Evolutionary conservation across 2,329 filamentous ascomycete species (phyloP).

Genomic region (Colletotrichum navitas): DNA sequence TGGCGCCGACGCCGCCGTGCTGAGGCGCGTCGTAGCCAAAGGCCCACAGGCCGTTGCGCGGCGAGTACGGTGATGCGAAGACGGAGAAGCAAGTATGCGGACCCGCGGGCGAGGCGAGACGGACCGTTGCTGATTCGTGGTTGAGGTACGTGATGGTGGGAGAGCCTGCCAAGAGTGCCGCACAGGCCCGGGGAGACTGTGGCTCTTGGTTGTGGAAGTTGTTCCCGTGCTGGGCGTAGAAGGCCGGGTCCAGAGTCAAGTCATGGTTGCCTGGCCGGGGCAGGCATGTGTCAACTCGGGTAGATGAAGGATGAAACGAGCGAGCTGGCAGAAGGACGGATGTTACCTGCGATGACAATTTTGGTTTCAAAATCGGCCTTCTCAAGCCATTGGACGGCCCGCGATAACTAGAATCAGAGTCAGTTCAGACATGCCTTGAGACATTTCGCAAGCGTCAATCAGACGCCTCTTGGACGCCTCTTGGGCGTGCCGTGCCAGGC

Average conservation of each 20-base stretch:
- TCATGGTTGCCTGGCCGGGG: constrained; percentile 77
- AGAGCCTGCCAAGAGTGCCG: constrained; percentile 65
- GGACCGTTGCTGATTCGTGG: constrained; percentile 67
- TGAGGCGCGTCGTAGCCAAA: constrained; percentile 69
- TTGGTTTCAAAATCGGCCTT: constrained; percentile 76
- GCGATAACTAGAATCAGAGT: constrained; percentile 60
- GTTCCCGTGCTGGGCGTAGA: constrained; percentile 66
- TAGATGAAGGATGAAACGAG: neutral
- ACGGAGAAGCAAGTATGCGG: constrained; percentile 73
- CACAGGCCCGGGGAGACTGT: constrained; percentile 67
- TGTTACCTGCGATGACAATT: constrained; percentile 75
- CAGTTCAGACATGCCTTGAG: neutral
- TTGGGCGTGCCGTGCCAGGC: neutral
- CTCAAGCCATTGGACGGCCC: constrained; percentile 75
- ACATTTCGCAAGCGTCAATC: neutral
- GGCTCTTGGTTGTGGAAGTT: constrained; percentile 68
- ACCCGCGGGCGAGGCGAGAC: constrained; percentile 65
- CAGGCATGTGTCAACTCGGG: neutral
- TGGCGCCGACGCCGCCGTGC: constrained; percentile 39
- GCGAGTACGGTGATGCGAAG: constrained; percentile 79
- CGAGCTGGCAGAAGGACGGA: neutral
- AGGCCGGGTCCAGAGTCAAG: constrained; percentile 74
- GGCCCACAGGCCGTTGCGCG: constrained; percentile 70
- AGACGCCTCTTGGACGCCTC: neutral
- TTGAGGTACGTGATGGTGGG: constrained; percentile 73